phyloP scores from a whole-genome alignment of 1,284 basidiomycete genomes.

The Moniliella sp. region DNA sequence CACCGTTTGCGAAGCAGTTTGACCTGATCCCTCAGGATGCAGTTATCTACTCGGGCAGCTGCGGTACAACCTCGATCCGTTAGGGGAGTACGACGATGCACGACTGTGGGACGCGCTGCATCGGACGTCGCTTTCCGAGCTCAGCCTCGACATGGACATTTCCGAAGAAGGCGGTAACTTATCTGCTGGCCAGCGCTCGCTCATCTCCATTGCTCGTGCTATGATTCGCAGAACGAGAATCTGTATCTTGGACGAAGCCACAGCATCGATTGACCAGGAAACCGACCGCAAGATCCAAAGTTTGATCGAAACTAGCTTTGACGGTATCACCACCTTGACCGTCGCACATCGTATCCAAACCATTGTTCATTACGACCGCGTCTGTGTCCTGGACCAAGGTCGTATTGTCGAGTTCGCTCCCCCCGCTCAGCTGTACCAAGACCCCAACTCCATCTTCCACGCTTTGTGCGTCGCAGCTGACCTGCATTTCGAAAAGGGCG shows the following conservation, averaged over 20 bases:
- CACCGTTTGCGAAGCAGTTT: slow-evolving; percentile 40
- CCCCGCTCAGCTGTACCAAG: no score
- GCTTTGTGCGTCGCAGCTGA: no score
- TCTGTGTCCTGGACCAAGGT: no score
- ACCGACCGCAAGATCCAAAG: slow-evolving; percentile 43
- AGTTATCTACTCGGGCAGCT: slow-evolving; percentile 45
- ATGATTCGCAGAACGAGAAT: slow-evolving; percentile 31
- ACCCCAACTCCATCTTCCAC: no score
- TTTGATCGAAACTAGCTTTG: slow-evolving; percentile 59
- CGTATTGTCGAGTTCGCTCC: no score
- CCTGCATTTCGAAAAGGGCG: no score
- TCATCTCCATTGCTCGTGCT: slow-evolving; percentile 60
- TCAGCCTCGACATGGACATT: slow-evolving; percentile 43
- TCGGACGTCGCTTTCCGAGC: slow-evolving; percentile 30
- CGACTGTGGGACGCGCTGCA: slow-evolving; percentile 23
- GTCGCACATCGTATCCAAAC: slow-evolving; percentile 2
- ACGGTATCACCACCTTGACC: slow-evolving; percentile 31
- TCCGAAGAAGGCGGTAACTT: slow-evolving; percentile 65
- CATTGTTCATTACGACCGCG: slow-evolving; percentile 1
- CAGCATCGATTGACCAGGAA: slow-evolving; percentile 6
- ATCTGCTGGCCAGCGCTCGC: slow-evolving; percentile 45
- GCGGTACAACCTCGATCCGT: slow-evolving; percentile 50
- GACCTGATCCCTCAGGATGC: slow-evolving; percentile 72
- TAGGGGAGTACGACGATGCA: slow-evolving; percentile 42
- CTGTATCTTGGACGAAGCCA: slow-evolving; percentile 12